phyloP scores from a whole-genome alignment of 1,284 basidiomycete genomes.

The Rhodofomes roseus region DNA sequence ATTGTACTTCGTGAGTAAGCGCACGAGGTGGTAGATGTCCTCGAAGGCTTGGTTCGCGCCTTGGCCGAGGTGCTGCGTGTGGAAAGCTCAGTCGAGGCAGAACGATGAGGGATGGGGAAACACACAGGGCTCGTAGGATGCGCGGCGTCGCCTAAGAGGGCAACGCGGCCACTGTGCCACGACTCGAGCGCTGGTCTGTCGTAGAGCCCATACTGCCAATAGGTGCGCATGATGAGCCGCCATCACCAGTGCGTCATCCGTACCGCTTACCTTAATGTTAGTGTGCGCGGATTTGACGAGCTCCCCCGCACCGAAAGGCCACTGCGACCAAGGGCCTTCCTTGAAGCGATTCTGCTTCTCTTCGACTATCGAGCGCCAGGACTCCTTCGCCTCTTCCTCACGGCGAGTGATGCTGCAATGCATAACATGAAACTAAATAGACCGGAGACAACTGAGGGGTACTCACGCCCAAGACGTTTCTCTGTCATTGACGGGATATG shows the following conservation, averaged over 20 bases:
- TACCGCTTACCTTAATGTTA: constrained; percentile 36
- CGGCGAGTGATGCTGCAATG: constrained; percentile 31
- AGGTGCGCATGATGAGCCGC: not conserved
- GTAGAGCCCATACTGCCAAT: constrained; percentile 40
- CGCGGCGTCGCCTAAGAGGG: constrained; percentile 32
- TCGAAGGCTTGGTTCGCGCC: constrained; percentile 48
- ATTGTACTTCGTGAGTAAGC: constrained; percentile 33
- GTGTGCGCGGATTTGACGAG: constrained; percentile 31
- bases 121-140: constrained; percentile 33
- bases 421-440: not conserved
- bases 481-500: constrained; percentile 33
- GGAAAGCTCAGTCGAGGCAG: not conserved
- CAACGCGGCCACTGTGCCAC: constrained; percentile 38
- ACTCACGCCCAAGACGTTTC: constrained; percentile 40
- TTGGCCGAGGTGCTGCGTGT: constrained; percentile 42
- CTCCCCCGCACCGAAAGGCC: constrained; percentile 35
- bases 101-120: not conserved
- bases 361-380: constrained; percentile 37
- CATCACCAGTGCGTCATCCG: not conserved
- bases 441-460: too few species aligned
- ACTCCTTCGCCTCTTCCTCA: constrained; percentile 39
- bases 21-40: constrained; percentile 38
- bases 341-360: constrained; percentile 30
- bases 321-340: constrained; percentile 27
- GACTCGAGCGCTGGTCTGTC: constrained; percentile 40